Percentiles rank a stretch among this genome's conserved stretches.
Evolutionary conservation across 2,329 filamentous ascomycete genomes (phyloP).

Genomic region (Cryoendolithus antarcticus): DNA sequence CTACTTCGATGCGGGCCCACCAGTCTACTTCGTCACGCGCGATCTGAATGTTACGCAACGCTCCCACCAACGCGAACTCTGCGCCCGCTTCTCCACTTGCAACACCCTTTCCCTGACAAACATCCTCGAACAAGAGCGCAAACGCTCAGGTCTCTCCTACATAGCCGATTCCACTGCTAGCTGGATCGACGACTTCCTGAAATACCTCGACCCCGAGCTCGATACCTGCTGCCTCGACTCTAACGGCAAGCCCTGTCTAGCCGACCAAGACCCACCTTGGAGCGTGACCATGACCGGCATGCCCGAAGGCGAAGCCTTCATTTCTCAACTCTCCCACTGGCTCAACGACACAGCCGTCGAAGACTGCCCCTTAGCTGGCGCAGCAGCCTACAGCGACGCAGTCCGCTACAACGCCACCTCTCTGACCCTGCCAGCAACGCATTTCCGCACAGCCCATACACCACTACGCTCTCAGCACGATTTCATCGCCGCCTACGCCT

Average conservation of each 20-base stretch:
- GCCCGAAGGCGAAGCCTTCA: constrained; percentile 86
- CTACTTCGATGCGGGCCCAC: constrained; percentile 83
- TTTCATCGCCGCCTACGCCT: constrained; percentile 82
- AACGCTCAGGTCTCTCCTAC: constrained; percentile 75
- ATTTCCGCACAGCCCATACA: constrained; percentile 85
- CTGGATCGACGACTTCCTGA: constrained; percentile 94
- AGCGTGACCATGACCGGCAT: constrained; percentile 82
- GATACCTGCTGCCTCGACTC: constrained; percentile 59
- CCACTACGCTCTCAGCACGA: constrained; percentile 79
- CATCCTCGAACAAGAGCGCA: constrained; percentile 85
- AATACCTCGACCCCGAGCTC: constrained; percentile 84
- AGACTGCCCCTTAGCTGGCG: constrained; percentile 76
- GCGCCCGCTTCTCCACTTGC: constrained; percentile 83
- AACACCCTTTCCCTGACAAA: constrained; percentile 73
- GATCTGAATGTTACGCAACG: constrained; percentile 68
- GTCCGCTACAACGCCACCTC: constrained; percentile 62
- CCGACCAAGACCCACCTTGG: constrained; percentile 65
- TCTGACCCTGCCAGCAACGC: constrained; percentile 62
- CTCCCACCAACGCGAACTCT: constrained; percentile 69
- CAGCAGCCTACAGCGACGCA: constrained; percentile 75
- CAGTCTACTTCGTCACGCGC: constrained; percentile 88
- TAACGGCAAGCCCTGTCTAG: constrained; percentile 53
- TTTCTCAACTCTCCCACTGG: constrained; percentile 76
- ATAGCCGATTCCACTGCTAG: constrained; percentile 80
- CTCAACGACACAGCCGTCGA: constrained; percentile 66